Conservation (phyloP, 1,284 basidiomycete species). For the Cerioporus squamosus region DNA sequence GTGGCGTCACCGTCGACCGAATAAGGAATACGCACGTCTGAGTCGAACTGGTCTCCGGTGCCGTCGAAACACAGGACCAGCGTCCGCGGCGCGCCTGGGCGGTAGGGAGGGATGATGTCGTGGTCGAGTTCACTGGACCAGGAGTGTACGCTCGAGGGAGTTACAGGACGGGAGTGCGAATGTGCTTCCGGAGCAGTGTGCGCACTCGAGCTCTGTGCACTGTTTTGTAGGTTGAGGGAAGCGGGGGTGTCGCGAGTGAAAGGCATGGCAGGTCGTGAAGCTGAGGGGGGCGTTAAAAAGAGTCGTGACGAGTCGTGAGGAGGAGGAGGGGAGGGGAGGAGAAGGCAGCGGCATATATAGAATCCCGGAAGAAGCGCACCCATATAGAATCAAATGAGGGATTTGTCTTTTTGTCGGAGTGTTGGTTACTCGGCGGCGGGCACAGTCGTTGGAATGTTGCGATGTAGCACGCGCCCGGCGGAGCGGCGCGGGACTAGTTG, state of each 20-base stretch:
- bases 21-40: slow-evolving; percentile 43
- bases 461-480: slow-evolving; percentile 10
- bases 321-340: background rate
- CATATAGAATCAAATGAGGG: background rate
- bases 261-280: slow-evolving; percentile 16
- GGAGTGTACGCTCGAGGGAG: slow-evolving; percentile 23
- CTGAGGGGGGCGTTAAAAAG: background rate
- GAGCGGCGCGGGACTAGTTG: slow-evolving; percentile 5
- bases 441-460: slow-evolving; percentile 6
- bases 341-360: slow-evolving; percentile 7
- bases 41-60: slow-evolving; percentile 60
- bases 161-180: slow-evolving; percentile 15
- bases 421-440: slow-evolving; percentile 4
- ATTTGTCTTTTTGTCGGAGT: background rate
- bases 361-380: slow-evolving; percentile 5
- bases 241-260: slow-evolving; percentile 1
- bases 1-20: background rate
- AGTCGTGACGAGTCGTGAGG: slow-evolving; percentile 20
- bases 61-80: slow-evolving; percentile 64
- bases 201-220: background rate
- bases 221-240: background rate
- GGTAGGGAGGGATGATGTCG: slow-evolving; percentile 38
- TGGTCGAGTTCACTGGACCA: slow-evolving; percentile 25
- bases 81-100: slow-evolving; percentile 36
- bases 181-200: slow-evolving; percentile 13